Conservation (phyloP, 805 yeast species). For the Candida pseudoglaebosa region DNA sequence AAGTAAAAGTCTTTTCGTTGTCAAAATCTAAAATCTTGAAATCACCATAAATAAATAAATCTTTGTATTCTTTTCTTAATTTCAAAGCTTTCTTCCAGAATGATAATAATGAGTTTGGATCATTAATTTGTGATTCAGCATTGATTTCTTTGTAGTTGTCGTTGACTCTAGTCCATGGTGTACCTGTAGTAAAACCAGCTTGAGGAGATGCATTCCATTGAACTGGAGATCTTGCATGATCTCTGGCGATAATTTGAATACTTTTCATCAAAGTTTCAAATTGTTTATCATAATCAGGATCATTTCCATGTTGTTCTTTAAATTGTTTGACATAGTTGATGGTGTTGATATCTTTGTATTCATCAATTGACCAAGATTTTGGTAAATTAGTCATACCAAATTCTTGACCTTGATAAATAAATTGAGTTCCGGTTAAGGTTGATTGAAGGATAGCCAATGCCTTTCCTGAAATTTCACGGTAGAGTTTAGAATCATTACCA, state of each 20-base stretch:
- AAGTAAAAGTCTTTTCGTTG: conserved; percentile 39
- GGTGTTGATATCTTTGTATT: conserved; percentile 49
- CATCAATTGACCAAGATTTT: conserved; percentile 42
- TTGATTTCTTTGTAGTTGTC: conserved; percentile 48
- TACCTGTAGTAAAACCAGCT: conserved; percentile 46
- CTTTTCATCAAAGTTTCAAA: conserved; percentile 26
- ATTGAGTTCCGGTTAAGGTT: conserved; percentile 51
- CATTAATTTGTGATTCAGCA: conserved; percentile 42
- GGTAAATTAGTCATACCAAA: conserved; percentile 52
- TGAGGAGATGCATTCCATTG: conserved; percentile 46
- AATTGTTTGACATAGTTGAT: conserved; percentile 38
- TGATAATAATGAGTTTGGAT: conserved; percentile 42
- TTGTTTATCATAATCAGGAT: conserved; percentile 20
- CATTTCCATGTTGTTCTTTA: conserved; percentile 20
- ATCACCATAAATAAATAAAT: conserved; percentile 43
- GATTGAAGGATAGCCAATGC: conserved; percentile 43
- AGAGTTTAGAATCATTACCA: conserved; percentile 40
- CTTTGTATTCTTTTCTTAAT: conserved; percentile 42
- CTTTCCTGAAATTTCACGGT: conserved; percentile 42
- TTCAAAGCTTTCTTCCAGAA: conserved; percentile 44
- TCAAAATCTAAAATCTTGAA: conserved; percentile 43
- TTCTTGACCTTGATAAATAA: conserved; percentile 60
- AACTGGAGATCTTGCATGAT: conserved; percentile 53
- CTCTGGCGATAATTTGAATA: conserved; percentile 43
- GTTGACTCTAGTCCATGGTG: conserved; percentile 53